These are phyloP conservation scores for Verticillium zaregamsianum DNA, from an alignment of 2,329 filamentous ascomycete genomes.

Conservation along the genomic window DNA sequence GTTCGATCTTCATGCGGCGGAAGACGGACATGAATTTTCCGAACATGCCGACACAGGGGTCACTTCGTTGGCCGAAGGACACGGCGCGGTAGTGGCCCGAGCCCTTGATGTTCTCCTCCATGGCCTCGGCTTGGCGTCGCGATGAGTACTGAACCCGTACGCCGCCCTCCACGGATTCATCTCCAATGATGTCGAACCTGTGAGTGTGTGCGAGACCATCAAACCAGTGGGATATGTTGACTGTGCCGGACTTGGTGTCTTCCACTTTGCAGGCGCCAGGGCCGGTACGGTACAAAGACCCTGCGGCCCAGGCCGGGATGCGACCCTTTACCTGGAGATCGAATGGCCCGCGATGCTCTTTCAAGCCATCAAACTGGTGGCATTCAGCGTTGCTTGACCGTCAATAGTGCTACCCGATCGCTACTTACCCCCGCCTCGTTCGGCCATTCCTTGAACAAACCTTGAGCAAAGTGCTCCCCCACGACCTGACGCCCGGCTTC, in stretches of 20 bases:
- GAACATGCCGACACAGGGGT: slow-evolving; percentile 72
- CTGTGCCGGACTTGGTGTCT: slow-evolving; percentile 51
- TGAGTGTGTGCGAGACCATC: slow-evolving; percentile 71
- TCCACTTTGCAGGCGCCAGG: slow-evolving; percentile 62
- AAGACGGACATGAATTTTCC: slow-evolving; percentile 66
- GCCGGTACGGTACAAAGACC: slow-evolving; percentile 69
- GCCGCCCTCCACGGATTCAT: slow-evolving; percentile 16
- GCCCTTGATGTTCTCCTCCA: slow-evolving; percentile 56
- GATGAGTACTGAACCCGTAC: slow-evolving; percentile 65
- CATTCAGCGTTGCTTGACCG: neutral
- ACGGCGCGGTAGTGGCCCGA: slow-evolving; percentile 53
- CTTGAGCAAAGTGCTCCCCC: neutral
- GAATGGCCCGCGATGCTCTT: slow-evolving; percentile 62
- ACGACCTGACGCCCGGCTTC: neutral
- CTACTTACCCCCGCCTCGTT: slow-evolving; percentile 40
- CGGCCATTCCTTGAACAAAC: slow-evolving; percentile 33
- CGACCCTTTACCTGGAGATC: slow-evolving; percentile 58
- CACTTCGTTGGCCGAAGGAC: slow-evolving; percentile 66
- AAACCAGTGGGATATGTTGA: slow-evolving; percentile 72
- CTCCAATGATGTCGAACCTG: slow-evolving; percentile 62
- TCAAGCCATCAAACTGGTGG: slow-evolving; percentile 62
- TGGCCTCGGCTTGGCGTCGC: slow-evolving; percentile 59
- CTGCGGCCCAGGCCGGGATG: slow-evolving; percentile 69
- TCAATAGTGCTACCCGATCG: neutral
- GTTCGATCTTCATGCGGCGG: slow-evolving; percentile 25